Evolutionary conservation across 1,284 basidiomycete genomes (phyloP), one percentile per base, ranked within the genome.

Genomic region (Cutaneotrichosporon daszewskae): DNA sequence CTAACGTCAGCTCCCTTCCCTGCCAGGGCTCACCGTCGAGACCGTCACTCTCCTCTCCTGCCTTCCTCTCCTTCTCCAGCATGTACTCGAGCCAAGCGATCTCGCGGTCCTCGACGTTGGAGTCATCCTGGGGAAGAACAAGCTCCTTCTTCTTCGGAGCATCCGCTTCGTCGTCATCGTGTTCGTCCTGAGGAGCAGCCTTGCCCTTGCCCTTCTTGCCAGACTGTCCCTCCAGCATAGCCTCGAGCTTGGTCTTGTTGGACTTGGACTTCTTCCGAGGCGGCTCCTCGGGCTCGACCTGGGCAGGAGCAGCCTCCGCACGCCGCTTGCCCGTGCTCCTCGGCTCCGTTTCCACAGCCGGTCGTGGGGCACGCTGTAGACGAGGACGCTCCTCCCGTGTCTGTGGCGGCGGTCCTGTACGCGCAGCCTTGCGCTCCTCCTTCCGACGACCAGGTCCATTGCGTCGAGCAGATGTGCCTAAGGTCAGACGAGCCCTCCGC

Each of bases 41-140:
- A 0, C 74, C 77, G 57, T 77, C 76, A 22, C 72, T 69, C 7
- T 55, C 64, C 16, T 67, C 67, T 11, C 59, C 57, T 20, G 56
- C 64, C 49, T 74, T 75, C 51, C 74, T 75, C 26, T 72, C 60
- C 53, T 79, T 77, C 17, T 58, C 52, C 14, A 90, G 74, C 64
- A 81, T 81, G 11, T 76, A 74, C 66, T 90, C 87, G 11, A 90
- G 72, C 73, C 84, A 81, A 1, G 79, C 76, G 37, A 89, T 90
- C 60, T 87, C 85, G 1, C 75, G 75, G 57, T 87, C 85, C 54
- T 89, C 87, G 23, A 80, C 75, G 32, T 77, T 73, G 13, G 8
- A 11, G 26, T 47, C 49, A 16, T 47, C 40, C 23, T 39, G 37
- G 7, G 45, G 46, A 4, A 54, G 50, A 77, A 43, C 72, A 59